phyloP scores from a whole-genome alignment of 495 filamentous ascomycete genomes.

The Cercophora newfieldiana region DNA sequence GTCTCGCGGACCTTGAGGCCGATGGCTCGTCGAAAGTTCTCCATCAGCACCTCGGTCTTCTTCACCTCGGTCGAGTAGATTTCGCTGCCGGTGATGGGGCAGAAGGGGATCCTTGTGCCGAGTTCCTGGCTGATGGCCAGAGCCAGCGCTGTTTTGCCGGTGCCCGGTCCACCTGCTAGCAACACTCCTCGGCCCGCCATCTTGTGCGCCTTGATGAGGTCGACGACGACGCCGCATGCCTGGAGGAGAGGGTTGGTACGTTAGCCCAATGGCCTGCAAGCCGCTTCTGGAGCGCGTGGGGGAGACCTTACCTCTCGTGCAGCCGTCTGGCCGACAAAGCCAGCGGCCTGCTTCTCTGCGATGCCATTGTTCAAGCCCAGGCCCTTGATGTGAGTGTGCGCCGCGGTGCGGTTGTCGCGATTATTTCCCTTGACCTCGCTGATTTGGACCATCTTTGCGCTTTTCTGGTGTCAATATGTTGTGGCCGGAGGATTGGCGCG shows the following conservation, averaged over 20 bases:
- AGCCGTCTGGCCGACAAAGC: conserved; percentile 85
- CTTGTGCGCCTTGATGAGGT: conserved; percentile 91
- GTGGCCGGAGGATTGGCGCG: conserved; percentile 2
- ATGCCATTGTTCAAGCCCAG: conserved; percentile 84
- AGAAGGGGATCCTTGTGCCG: conserved; percentile 96
- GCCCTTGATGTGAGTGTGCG: conserved; percentile 96
- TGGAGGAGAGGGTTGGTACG: conserved; percentile 15
- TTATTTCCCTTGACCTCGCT: conserved; percentile 93
- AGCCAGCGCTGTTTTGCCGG: conserved; percentile 94
- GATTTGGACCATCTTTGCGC: conserved; percentile 76
- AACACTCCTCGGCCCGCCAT: conserved; percentile 95
- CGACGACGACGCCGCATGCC: conserved; percentile 93
- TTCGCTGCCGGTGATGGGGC: conserved; percentile 94
- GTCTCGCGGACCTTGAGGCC: conserved; percentile 95
- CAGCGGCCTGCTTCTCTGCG: conserved; percentile 71
- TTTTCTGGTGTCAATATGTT: conserved; percentile 1
- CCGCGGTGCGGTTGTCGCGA: conserved; percentile 92
- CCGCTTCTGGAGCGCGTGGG: not conserved
- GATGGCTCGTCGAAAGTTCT: conserved; percentile 95
- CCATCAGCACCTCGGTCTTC: conserved; percentile 98
- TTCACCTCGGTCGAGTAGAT: conserved; percentile 97
- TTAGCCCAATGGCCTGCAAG: not conserved
- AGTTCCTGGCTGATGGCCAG: conserved; percentile 93
- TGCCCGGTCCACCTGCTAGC: conserved; percentile 87
- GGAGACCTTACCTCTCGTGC: conserved; percentile 70